Evolutionary conservation across 129 eudicot species (phyloP).

Genomic region (Apium graveolens): DNA sequence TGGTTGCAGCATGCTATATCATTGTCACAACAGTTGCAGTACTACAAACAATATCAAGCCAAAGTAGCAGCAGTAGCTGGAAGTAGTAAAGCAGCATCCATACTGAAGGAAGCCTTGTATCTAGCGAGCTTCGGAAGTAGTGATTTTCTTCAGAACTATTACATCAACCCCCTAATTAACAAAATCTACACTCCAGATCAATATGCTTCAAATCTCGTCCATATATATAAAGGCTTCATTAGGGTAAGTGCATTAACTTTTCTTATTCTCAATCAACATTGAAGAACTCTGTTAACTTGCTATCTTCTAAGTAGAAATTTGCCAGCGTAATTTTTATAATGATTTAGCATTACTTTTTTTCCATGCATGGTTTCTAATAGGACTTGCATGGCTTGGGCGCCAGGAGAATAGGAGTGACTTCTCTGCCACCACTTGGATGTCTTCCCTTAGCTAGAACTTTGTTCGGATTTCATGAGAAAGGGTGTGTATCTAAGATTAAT

Average conservation of each 20-base stretch:
- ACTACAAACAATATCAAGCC: conserved; percentile 52
- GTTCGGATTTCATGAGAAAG: conserved; percentile 59
- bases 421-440: conserved; percentile 90
- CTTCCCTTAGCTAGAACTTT: conserved; percentile 67
- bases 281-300: not conserved
- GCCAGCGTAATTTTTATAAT: too few relatives aligned
- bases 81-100: conserved; percentile 47
- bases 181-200: conserved; percentile 55
- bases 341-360: not conserved
- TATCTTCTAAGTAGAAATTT: not conserved
- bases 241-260: conserved; percentile 29
- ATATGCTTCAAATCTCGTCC: conserved; percentile 40
- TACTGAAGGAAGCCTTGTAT: conserved; percentile 43
- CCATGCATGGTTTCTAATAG: conserved; percentile 20
- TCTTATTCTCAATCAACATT: not conserved
- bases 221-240: conserved; percentile 41
- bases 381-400: conserved; percentile 70
- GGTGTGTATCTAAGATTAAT: conserved; percentile 68
- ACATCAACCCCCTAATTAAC: conserved; percentile 56
- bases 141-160: conserved; percentile 58
- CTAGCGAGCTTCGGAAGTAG: conserved; percentile 51
- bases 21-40: conserved; percentile 45
- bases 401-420: conserved; percentile 80
- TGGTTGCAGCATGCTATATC: conserved; percentile 62
- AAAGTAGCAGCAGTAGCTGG: conserved; percentile 53